phyloP scores from a whole-genome alignment of 805 yeast genomes.

The Blastobotrys terrestris region DNA sequence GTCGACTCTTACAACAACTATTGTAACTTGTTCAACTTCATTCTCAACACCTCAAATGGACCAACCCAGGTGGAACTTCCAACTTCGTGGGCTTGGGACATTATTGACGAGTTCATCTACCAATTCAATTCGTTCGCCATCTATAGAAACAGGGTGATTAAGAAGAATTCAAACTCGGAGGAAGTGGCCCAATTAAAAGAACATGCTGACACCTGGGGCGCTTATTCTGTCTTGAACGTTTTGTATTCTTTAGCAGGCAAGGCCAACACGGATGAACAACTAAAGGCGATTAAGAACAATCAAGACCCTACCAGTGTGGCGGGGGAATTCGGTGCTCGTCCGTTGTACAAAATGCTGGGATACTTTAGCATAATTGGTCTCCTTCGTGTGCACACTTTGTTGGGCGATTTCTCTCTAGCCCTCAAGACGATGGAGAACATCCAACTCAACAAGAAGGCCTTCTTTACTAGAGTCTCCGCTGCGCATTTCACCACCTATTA shows the following conservation, averaged over 20 bases:
- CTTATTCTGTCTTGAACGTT: conserved; percentile 44
- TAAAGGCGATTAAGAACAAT: conserved; percentile 30
- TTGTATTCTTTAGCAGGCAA: conserved; percentile 41
- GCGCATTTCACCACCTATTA: conserved; percentile 47
- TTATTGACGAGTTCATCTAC: conserved; percentile 47
- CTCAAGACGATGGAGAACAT: conserved; percentile 43
- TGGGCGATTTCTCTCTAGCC: conserved; percentile 46
- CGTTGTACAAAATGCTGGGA: conserved; percentile 42
- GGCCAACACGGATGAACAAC: conserved; percentile 37
- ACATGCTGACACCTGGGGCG: conserved; percentile 40
- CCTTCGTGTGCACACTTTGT: conserved; percentile 42
- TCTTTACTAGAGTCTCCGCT: conserved; percentile 42
- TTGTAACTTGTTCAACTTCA: conserved; percentile 41
- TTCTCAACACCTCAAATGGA: conserved; percentile 37
- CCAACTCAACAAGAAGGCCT: conserved; percentile 42
- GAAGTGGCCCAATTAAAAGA: conserved; percentile 36
- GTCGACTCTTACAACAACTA: conserved; percentile 44
- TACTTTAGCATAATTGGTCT: conserved; percentile 45
- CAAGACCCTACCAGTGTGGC: conserved; percentile 31
- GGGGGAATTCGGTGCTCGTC: conserved; percentile 39
- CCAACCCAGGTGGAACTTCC: conserved; percentile 44
- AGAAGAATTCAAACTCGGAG: conserved; percentile 26
- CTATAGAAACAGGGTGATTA: conserved; percentile 35
- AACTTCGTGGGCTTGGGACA: conserved; percentile 46
- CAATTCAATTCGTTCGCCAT: conserved; percentile 43